Evolutionary conservation across 2,329 filamentous ascomycete species (phyloP).

Genomic region (Diatrype stigma): DNA sequence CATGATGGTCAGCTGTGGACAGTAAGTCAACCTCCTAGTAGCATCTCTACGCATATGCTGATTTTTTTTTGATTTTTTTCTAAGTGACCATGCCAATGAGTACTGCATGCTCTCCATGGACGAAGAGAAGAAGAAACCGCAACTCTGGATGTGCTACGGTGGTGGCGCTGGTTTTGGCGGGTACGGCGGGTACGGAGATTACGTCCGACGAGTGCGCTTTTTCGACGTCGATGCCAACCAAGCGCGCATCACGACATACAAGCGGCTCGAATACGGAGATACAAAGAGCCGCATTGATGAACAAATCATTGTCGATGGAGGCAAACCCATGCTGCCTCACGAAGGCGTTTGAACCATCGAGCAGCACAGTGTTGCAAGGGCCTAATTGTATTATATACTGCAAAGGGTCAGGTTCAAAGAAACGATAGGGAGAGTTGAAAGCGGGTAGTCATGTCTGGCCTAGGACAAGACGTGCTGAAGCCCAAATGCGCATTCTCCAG

Average conservation of each 20-base stretch:
- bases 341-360: not conserved
- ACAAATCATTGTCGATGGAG: slow-evolving; percentile 63
- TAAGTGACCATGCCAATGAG: slow-evolving; percentile 94
- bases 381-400: too few relatives aligned
- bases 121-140: slow-evolving; percentile 51
- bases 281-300: slow-evolving; percentile 53
- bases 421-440: too few relatives aligned
- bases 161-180: slow-evolving; percentile 90
- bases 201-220: slow-evolving; percentile 76
- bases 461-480: too few relatives aligned
- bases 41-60: slow-evolving; percentile 4
- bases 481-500: not conserved
- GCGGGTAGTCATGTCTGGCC: too few relatives aligned
- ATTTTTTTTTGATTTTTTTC: not conserved
- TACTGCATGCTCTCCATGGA: slow-evolving; percentile 74
- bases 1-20: slow-evolving; percentile 83
- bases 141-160: slow-evolving; percentile 97
- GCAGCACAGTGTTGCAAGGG: too few relatives aligned
- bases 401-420: too few relatives aligned
- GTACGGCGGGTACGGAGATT: slow-evolving; percentile 87
- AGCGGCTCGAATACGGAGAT: slow-evolving; percentile 71
- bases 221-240: slow-evolving; percentile 94
- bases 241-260: slow-evolving; percentile 86
- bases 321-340: slow-evolving; percentile 33
- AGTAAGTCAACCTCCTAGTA: slow-evolving; percentile 51